Base-by-base conservation (phyloP, 441 rosid species). In the Populus hybrid region DNA sequence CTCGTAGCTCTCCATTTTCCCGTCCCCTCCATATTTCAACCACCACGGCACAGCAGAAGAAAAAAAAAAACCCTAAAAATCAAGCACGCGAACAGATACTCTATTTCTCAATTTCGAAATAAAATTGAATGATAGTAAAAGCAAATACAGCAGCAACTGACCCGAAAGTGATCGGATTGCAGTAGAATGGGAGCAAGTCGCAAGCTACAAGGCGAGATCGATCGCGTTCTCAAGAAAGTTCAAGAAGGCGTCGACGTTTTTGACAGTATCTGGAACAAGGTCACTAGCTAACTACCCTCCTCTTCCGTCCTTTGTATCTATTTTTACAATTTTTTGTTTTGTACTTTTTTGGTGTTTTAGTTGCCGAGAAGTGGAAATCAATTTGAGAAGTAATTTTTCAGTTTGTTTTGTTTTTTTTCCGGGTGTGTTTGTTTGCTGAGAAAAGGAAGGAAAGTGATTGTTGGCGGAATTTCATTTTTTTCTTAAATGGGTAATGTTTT, bases 211-310 rank as follows among this genome's bases (percentile, higher is more conserved):
- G 98, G 99, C 16, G 99, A 94, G 90, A 97, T 97, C 86, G 99
- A 97, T 88, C 91, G 98, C 69, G 99, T 97, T 42, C 84, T 97
- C 66, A 97, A 97, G 92, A 97, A 93, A 86, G 99, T 95, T 35
- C 98, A 95, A 72, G 99, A 97, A 88, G 99, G 99, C 57, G 96
- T 97, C 4, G 98, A 97, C 70, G 95, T 97, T 61, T 95, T 93
- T 84, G 99, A 97, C 76, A 91, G 96, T 88, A 97, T 97, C 84
- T 95, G 99, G 99, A 95, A 92, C 82, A 97, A 97, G 97, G 99
- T 94, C 57, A 8, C 26, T 1, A 0, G 32, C 59, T n/a, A 46
- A 50, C 20, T 50, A 50, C 57, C n/a, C 6, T 50, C 20, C 57
- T 4, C 57, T 50, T 8, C 57, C 20, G 18, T 50, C 57, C 53